phyloP scores from a whole-genome alignment of 805 yeast genomes.

The Phaffomyces thermotolerans region DNA sequence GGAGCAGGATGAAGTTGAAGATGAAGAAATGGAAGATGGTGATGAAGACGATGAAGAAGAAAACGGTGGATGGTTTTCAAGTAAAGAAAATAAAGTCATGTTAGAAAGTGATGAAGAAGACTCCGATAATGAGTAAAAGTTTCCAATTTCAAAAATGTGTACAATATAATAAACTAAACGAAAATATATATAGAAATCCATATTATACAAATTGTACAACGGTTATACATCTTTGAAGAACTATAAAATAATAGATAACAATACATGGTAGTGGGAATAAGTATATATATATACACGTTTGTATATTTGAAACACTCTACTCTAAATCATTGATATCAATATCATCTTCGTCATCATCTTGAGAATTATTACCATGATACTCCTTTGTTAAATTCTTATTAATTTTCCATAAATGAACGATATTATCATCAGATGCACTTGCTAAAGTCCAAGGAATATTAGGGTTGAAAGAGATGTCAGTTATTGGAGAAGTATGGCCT shows the following conservation, averaged over 20 bases:
- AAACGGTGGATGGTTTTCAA: slow-evolving; percentile 23
- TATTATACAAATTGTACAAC: no score
- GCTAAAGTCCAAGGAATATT: slow-evolving; percentile 69
- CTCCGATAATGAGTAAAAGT: slow-evolving; percentile 3
- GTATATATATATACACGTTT: no score
- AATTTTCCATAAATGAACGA: slow-evolving; percentile 39
- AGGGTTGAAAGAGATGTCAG: slow-evolving; percentile 66
- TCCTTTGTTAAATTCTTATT: slow-evolving; percentile 30
- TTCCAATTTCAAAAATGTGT: background rate
- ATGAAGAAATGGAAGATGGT: slow-evolving; percentile 9
- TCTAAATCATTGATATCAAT: slow-evolving; percentile 18
- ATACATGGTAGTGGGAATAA: no score
- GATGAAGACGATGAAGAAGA: slow-evolving; percentile 18
- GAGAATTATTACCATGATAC: slow-evolving; percentile 4
- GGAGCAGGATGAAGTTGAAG: slow-evolving; percentile 5
- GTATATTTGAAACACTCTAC: slow-evolving; percentile 1
- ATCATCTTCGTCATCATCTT: slow-evolving; percentile 11
- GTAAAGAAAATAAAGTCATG: slow-evolving; percentile 7
- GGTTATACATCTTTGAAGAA: no score
- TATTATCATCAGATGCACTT: slow-evolving; percentile 40
- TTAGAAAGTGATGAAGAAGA: slow-evolving; percentile 4
- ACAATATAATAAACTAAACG: no score
- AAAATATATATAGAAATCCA: background rate
- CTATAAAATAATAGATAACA: no score
- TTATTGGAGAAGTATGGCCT: slow-evolving; percentile 75